Base-by-base conservation (phyloP, 2,329 filamentous ascomycete genomes). In the Dothideomycetes sp. region DNA sequence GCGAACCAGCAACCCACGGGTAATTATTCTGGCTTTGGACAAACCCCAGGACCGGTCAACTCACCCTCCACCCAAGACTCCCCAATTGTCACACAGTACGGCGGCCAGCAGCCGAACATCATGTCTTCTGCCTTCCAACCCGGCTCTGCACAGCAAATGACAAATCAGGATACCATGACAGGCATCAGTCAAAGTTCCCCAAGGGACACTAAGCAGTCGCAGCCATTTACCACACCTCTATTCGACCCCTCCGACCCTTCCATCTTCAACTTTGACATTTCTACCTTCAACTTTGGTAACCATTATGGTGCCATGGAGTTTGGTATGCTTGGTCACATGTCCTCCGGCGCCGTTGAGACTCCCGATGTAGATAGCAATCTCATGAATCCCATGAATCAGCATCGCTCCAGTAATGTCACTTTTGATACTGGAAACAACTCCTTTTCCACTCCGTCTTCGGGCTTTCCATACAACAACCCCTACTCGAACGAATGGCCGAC, bases 221-320 rank as follows among this genome's bases (percentile, higher is more conserved):
- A 59, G 31, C 61, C 64, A 5, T 75, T 75, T 49, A 70, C 66
- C 27, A 64, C 68, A 4, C 60, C 72, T 0, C 70, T 93, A 19
- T 94, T 95, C 54, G 88, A 95, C 51, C 85, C 86, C 0, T 91
- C 84, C 55, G 91, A 96, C 56, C 86, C 88, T 3, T 84, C 87
- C 1, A 65, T 94, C 40, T 95, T 93, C 72, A 95, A 95, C 58
- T 94, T 96, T 59, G 88, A 96, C 58, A 76, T 95, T 9, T 87
- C 93, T 40, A 87, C 86, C 43, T 74, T 95, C 57, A 91, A 91
- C 58, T 98, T 96, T 59, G 88, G 87, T 41, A 96, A 91, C 56
- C 86, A 94, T 48, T 98, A 96, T 56, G 89, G 88, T 44, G 89
- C 88, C 14, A 72, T 94, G 59, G 91, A 96, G 60, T 95, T 96